Base-by-base conservation (phyloP, 768 basidiomycete genomes). In the Macrolepiota fuliginosa region DNA sequence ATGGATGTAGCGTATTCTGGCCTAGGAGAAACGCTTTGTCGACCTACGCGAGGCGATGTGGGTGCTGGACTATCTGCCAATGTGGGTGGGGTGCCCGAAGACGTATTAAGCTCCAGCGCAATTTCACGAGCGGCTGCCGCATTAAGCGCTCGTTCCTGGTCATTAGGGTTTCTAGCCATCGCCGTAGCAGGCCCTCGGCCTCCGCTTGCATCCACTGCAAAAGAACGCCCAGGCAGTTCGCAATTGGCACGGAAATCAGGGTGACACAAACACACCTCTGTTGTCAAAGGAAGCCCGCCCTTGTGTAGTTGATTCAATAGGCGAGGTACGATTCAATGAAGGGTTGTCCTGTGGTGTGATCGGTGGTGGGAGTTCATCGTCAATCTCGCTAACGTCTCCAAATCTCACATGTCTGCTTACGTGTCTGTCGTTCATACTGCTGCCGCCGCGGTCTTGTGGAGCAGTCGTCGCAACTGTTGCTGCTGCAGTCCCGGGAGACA, bases 101-200 rank as follows among this genome's bases (percentile, higher is more conserved):
- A 19, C 25, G 83, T 77, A 59, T 89, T 86, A 53, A 90, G 66
- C 67, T 90, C 90, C 12, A 83, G 80, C 12, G 81, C 81, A 1
- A 92, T 79, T 69, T 89, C 89, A 17, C 84, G 80, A 4, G 88
- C 88, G 27, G 86, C 89, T 17, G 89, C 90, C 1, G 83, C 84
- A 65, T 87, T 84, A 29, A 83, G 77, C n/a, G 76, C 77, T 2
- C 71, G 74, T 64, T 88, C 87, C 15, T 84, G 81, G 7, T 81
- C 77, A 35, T 80, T 75, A 15, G 73, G 63, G 36, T 73, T 73
- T 27, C 77, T 54, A 12, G 42, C n/a, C 3, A 19, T 45, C 42
- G n/a, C 19, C 12, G 72, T 27, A 5, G 81, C 78, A 19, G 81
- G 77, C 2, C 82, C 11, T 10, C 35, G 17, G 40, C 27, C 22